Base-by-base conservation (phyloP, 768 basidiomycete species). In the Boletus fagicola region DNA sequence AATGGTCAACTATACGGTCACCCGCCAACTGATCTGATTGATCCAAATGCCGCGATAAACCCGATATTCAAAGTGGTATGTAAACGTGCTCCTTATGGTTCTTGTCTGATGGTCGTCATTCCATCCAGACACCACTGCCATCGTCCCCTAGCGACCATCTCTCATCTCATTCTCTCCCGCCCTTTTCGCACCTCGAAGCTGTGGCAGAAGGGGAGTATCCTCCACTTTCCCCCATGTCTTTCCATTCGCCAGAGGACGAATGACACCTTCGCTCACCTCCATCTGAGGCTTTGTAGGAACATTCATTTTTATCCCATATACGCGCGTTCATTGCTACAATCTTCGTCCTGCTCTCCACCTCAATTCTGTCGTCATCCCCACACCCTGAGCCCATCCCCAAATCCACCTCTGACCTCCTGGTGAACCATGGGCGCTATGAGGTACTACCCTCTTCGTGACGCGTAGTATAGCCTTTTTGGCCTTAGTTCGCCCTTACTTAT, bases 11-110 rank as follows among this genome's bases (percentile, higher is more conserved):
- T 76, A 40, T 75, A 77, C 61, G 81, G 81, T 47, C 81, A 83
- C 65, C 83, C 86, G 18, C 81, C 86, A 50, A 84, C 83, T 62
- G 81, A 87, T 36, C 79, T 79, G 47, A 73, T 80, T 52, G 82
- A 81, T 16, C 79, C 88, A 38, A 86, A 85, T 68, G 82, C 85
- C 46, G 81, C 79, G 35, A 89, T 92, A 67, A 91, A 93, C 72
- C 89, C 91, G 30, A 92, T 92, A 70, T 93, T 93, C 79, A 87
- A 90, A 83, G 90, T 93, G 78, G 91, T 92, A 76, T 78, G 91
- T 84, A 20, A 55, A 38, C 30, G 2, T 54, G 3, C 30, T 38
- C 10, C 7, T 48, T 35, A 5, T 36, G 13, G 56, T 26, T 46
- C 38, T 33, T 39, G 30, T 39, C 51, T 69, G 42, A 61, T 49